Base-by-base conservation (phyloP, 2,329 filamentous ascomycete species). In the Fusarium pseudocircinatum region DNA sequence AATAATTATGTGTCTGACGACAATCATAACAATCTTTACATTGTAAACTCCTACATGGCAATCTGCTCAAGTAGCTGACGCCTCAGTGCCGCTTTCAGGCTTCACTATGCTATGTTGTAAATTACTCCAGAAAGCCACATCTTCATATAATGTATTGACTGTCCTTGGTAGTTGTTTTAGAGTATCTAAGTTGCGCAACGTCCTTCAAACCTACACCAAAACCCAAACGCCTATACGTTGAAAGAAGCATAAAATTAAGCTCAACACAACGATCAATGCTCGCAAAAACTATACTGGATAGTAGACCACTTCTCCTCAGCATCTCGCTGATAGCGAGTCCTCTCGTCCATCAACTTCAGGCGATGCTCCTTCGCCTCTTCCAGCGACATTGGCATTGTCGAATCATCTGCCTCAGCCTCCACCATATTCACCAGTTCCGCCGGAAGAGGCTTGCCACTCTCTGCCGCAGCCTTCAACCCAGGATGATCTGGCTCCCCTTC, bases 331-430 rank as follows among this genome's bases (percentile, higher is more conserved):
- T 63, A 66, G 0, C 24, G 2, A 10, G 47, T 68, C 10, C 73
- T 34, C 6, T 52, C 62, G 8, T 73, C 37, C 72, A 75, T 77
- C 2, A 77, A 2, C 40, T 69, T 60, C 8, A 77, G 0, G 0
- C 75, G 56, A 47, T 77, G 75, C 22, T 63, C 56, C 22, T 69
- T 73, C 0, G 74, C 75, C 14, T 77, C 72, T 0, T 67, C 53
- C 26, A 73, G 7, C 2, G 67, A 60, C 74, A 77, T 77, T 4
- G 65, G 72, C 36, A 63, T n/a, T 0, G 4, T 15, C 2, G 24
- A 36, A 0, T 69, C 56, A 1, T 46, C 57, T 12, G 56, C 39
- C 28, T 68, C 68, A 0, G 26, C 1, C 7, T 34, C 3, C 6
- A 77, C 61, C 65, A 77, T 74, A 1, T 8, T 14, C 20, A 72